A percentile compares a stretch with the other conserved stretches of the same genome.
Conservation (phyloP, 345 rosid genomes). For the Mangifera indica region DNA sequence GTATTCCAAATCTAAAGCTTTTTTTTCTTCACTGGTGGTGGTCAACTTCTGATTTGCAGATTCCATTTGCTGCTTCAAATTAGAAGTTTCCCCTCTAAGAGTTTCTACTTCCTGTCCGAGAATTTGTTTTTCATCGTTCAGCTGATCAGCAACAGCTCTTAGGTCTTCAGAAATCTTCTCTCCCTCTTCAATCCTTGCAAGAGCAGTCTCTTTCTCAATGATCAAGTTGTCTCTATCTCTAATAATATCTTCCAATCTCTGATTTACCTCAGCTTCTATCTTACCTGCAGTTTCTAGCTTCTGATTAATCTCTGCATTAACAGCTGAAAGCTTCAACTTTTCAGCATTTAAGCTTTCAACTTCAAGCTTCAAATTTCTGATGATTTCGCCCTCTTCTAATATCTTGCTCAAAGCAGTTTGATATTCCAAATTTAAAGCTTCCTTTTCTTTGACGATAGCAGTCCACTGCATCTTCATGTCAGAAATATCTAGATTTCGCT, state of each 20-base stretch:
- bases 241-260: slow-evolving; percentile 41
- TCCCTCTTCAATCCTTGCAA: slow-evolving; percentile 31
- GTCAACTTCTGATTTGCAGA: slow-evolving; percentile 31
- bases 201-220: no score
- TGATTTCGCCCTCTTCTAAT: no score
- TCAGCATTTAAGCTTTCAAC: neutral
- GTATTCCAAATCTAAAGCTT: slow-evolving; percentile 49
- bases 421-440: neutral
- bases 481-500: no score
- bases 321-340: no score
- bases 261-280: slow-evolving; percentile 45
- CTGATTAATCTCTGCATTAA: no score
- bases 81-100: slow-evolving; percentile 1
- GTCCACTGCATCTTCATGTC: slow-evolving; percentile 30
- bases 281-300: slow-evolving; percentile 9
- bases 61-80: no score
- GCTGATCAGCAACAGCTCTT: no score
- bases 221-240: neutral
- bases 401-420: no score
- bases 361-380: slow-evolving; percentile 48
- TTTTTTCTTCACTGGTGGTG: slow-evolving; percentile 51
- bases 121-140: no score
- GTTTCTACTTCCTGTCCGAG: slow-evolving; percentile 28
- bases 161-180: slow-evolving; percentile 23
- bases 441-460: slow-evolving; percentile 48